A percentile compares a stretch with the other conserved stretches of the same genome.
Conservation (phyloP, 257 asterid species). For the Eustoma russellianum region DNA sequence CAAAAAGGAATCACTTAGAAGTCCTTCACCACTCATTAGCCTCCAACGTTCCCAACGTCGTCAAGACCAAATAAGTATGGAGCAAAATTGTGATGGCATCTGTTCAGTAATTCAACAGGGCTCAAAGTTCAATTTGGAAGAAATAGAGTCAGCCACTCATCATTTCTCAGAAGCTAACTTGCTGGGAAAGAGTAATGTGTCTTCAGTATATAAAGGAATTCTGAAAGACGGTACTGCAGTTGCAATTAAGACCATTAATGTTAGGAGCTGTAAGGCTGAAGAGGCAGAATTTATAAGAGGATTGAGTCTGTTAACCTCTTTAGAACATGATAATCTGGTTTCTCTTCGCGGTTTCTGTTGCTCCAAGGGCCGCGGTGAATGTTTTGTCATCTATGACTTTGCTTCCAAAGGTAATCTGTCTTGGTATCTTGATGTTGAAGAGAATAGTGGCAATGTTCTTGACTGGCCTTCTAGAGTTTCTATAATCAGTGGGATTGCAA, state of each 20-base stretch:
- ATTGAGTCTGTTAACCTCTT: constrained; percentile 49
- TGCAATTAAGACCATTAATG: constrained; percentile 61
- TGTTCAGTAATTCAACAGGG: constrained; percentile 25
- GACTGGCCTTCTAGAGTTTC: constrained; percentile 71
- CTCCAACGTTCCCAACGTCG: constrained; percentile 37
- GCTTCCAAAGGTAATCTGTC: constrained; percentile 62
- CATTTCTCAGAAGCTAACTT: constrained; percentile 72
- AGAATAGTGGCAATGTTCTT: constrained; percentile 26
- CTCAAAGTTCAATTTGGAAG: constrained; percentile 62
- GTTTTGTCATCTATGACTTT: constrained; percentile 64
- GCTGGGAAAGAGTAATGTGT: constrained; percentile 70
- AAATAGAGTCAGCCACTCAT: constrained; percentile 82
- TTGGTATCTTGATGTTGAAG: constrained; percentile 45
- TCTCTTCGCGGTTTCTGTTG: constrained; percentile 69
- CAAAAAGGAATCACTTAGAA: constrained; percentile 31
- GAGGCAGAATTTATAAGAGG: constrained; percentile 75
- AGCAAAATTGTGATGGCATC: constrained; percentile 25
- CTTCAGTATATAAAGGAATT: constrained; percentile 61
- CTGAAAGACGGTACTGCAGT: constrained; percentile 63
- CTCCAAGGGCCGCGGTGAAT: constrained; percentile 80
- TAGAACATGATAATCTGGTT: constrained; percentile 64
- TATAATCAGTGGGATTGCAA: constrained; percentile 70
- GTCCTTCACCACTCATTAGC: constrained; percentile 44
- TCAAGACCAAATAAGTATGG: constrained; percentile 25
- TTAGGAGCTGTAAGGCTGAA: constrained; percentile 65